Base-by-base conservation (phyloP, 2,329 filamentous ascomycete genomes). In the Sporothrix curviconia region DNA sequence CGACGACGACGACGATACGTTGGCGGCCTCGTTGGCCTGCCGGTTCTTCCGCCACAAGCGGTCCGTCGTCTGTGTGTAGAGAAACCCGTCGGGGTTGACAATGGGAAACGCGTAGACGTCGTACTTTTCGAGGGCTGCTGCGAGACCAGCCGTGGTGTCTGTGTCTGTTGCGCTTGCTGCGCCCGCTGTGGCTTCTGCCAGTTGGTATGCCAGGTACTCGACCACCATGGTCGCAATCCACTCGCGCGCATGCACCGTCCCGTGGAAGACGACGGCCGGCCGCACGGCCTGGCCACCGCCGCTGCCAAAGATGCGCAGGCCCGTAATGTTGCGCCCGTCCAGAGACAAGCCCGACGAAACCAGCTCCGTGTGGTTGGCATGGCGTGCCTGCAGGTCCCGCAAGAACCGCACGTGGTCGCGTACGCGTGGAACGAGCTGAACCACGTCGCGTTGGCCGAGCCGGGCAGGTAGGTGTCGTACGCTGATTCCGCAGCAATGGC, bases 41-140 rank as follows among this genome's bases (percentile, higher is more conserved):
- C 81, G 75, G 67, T 82, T 84, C 71, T 85, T 84, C 60, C 82
- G 80, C 83, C 83, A 86, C 54, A 85, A 64, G 15, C 83, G 78
- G 65, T 84, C 71, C 6, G 65, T 75, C 3, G 74, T 79, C 64
- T 84, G 81, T 0, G 78, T 77, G 68, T 79, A 84, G 25, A 80
- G 71, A 64, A 86, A 85, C 28, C 82, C 80, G 56, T 85, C 82
- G 0, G 81, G 81, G 65, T 86, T 85, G 15, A 83, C 80, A 24
- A 85, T 70, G 3, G 83, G 82, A 60, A 85, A 76, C 62, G 87
- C 77, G 67, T 84, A 86, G 62, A 84, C 84, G 69, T 88, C 85
- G 65, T 83, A 85, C 56, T 75, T 80, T 68, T 86, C 76, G 24
- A 86, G 74, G 55, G 80, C 75, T 1, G 68, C 65, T 39, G 68